Conservation (phyloP, 108 stramenopile genomes). For the Asterionellopsis glacialis region DNA sequence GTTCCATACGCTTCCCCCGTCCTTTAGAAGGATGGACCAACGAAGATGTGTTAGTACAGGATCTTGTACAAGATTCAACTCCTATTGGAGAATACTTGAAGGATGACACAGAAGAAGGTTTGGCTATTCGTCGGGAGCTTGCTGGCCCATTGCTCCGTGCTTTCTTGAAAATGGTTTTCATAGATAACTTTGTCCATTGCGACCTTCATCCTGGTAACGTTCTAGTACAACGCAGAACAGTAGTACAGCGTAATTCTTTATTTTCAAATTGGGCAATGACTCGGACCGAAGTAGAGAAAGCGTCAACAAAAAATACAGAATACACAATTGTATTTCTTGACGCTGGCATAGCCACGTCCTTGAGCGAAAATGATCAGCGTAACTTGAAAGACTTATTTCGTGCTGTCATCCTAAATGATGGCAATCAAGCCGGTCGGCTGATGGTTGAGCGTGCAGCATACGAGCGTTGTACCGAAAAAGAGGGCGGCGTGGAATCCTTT, state of each 20-base stretch:
- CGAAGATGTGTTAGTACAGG: slow-evolving; percentile 64
- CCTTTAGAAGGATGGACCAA: slow-evolving; percentile 59
- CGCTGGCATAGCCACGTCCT: slow-evolving; percentile 78
- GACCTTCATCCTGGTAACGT: slow-evolving; percentile 83
- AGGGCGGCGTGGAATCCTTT: slow-evolving; percentile 79
- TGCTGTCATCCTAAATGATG: slow-evolving; percentile 81
- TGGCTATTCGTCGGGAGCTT: slow-evolving; percentile 43
- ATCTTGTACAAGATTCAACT: slow-evolving; percentile 50
- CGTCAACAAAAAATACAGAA: slow-evolving; percentile 6
- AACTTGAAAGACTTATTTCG: slow-evolving; percentile 83
- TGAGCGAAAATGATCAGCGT: slow-evolving; percentile 55
- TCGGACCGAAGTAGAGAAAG: slow-evolving; percentile 1
- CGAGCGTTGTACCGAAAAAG: slow-evolving; percentile 73
- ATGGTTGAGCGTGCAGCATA: slow-evolving; percentile 88
- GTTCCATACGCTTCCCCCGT: slow-evolving; percentile 57
- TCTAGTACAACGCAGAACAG: slow-evolving; percentile 14
- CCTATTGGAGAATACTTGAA: slow-evolving; percentile 65
- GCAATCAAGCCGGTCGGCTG: slow-evolving; percentile 70
- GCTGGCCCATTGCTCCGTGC: slow-evolving; percentile 72
- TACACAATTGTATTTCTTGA: slow-evolving; percentile 80
- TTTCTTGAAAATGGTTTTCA: slow-evolving; percentile 90
- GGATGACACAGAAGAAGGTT: slow-evolving; percentile 51
- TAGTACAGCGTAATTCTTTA: background rate
- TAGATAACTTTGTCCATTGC: slow-evolving; percentile 57
- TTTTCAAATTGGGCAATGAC: background rate